Base-by-base conservation (phyloP, 2,329 filamentous ascomycete genomes). In the Berkeleyomyces basicola region DNA sequence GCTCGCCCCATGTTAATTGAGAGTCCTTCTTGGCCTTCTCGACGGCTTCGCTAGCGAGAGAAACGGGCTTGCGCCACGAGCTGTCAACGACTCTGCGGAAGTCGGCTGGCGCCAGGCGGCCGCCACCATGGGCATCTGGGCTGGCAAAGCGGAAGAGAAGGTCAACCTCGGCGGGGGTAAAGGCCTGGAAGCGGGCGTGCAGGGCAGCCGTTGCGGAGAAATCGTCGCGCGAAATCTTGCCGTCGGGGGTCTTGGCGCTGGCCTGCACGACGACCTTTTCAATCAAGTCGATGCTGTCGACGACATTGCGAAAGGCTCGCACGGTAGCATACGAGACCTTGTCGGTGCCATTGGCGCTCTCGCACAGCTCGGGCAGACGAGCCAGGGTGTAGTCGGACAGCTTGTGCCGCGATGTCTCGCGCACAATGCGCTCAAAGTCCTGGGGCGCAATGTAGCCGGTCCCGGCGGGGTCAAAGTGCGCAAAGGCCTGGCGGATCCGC, bases 321-420 rank as follows among this genome's bases (percentile, higher is more conserved):
- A 99, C 93, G 71, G 95, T 96, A 72, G 93, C 90, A 72, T 99
- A 99, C 5, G 91, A 96, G 68, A 99, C 93, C 76, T 95, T 96
- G 78, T 42, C 60, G 11, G 3, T 7, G 11, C 59, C n/a, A 14
- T 10, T n/a, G 7, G 33, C 40, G 11, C 11, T 14, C 76, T 96
- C 96, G 82, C 92, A 97, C 47, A 99, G 82, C 0, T 90, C 93
- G 66, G 88, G 85, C 57, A 99, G 82, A 74, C 97, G 92, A 68
- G 91, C 85, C 59, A 99, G 80, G 49, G 99, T 79, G 74, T 99
- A 91, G 74, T 99, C 93, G 0, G 92, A 97, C 66, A 99, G 84
- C 82, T 99, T 99, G 79, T 99, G 93, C 70, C 83, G 86, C 14
- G 91, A 85, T 1, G 91, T 97, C 75, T 96, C 89, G 65, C 88